A percentile compares a stretch with the other conserved stretches of the same genome.
Conservation (phyloP, 169 alveolate genomes). For the Babesia sp. region DNA sequence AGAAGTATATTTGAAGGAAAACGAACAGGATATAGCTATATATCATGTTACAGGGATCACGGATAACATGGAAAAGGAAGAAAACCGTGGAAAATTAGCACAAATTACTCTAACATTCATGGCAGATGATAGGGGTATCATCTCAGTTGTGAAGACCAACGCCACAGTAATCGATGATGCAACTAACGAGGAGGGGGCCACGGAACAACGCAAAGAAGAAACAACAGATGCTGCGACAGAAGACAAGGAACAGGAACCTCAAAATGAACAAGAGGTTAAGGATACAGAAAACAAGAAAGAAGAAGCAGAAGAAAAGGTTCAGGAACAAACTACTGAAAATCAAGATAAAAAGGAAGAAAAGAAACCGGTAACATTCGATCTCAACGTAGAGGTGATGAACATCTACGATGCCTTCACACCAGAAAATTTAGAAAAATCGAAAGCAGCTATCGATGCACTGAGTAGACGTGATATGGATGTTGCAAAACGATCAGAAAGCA, state of each 20-base stretch:
- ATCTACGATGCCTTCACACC: constrained; percentile 10
- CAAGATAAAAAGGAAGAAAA: constrained; percentile 11
- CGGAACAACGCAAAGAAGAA: neutral
- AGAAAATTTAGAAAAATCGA: constrained; percentile 33
- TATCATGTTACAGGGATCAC: constrained; percentile 23
- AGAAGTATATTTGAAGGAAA: constrained; percentile 21
- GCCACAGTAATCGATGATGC: constrained; percentile 11
- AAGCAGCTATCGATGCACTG: constrained; percentile 4
- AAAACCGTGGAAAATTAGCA: constrained; percentile 27
- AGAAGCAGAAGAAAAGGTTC: constrained; percentile 36
- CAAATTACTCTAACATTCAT: constrained; percentile 26
- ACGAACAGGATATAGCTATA: neutral
- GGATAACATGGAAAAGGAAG: constrained; percentile 27
- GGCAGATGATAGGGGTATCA: constrained; percentile 24
- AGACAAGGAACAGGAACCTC: neutral
- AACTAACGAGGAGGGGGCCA: neutral
- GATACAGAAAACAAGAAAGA: constrained; percentile 1
- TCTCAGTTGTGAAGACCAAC: neutral
- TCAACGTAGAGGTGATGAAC: neutral
- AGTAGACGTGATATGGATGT: constrained; percentile 24
- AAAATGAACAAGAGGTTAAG: constrained; percentile 36
- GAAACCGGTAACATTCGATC: constrained; percentile 25
- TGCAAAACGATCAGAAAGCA: constrained; percentile 20
- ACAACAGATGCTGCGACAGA: constrained; percentile 1
- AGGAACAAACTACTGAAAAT: neutral